These are phyloP conservation scores for Alternaria atra DNA, from an alignment of 2,329 filamentous ascomycete genomes.

Conservation along the genomic window DNA sequence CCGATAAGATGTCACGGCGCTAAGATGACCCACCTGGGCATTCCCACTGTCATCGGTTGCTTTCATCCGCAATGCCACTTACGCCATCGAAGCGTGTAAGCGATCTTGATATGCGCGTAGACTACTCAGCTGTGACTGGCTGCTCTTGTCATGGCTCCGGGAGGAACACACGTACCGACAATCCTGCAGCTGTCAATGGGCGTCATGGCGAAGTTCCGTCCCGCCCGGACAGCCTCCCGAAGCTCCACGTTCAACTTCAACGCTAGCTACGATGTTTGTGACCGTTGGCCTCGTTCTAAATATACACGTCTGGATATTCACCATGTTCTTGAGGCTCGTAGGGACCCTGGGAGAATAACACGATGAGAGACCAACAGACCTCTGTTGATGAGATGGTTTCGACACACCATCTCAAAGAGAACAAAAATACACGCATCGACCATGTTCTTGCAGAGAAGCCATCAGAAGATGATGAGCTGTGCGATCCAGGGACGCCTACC, in stretches of 20 bases:
- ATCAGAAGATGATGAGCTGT: neutral
- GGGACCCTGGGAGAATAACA: neutral
- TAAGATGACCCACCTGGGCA: neutral
- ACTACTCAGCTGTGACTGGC: neutral
- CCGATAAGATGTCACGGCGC: conserved; percentile 1
- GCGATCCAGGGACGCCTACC: neutral
- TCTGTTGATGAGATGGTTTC: neutral
- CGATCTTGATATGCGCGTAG: neutral
- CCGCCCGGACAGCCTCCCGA: conserved; percentile 7
- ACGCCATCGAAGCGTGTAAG: conserved; percentile 10
- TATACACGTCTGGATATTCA: neutral
- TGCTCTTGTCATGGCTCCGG: neutral
- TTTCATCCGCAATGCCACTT: conserved; percentile 5
- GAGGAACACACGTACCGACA: conserved; percentile 1
- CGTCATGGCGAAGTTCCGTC: neutral
- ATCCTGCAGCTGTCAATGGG: neutral
- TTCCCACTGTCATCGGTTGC: neutral
- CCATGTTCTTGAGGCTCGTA: neutral
- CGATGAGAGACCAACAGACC: neutral
- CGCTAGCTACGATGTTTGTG: neutral
- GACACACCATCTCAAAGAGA: neutral
- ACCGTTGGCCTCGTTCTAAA: neutral
- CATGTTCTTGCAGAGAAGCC: neutral
- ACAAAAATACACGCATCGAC: neutral
- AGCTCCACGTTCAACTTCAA: conserved; percentile 2